Evolutionary conservation across 176 grass and related monocot genomes (phyloP), one percentile per base, ranked within the genome.

Genomic region (Oryza officinalis): DNA sequence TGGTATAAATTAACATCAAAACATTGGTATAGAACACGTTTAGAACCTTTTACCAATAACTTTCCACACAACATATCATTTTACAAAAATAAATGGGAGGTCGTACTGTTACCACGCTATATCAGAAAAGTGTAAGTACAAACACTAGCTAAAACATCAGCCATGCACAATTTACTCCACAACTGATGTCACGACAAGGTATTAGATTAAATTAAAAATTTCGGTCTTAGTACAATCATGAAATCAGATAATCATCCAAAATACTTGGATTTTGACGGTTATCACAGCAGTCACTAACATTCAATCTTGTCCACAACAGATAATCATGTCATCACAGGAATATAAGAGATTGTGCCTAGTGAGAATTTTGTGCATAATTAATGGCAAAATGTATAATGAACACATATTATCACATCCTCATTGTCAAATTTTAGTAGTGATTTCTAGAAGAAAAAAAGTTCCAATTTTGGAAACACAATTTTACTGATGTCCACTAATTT

Each of bases 131-230:
- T 13, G 8, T 54, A 76, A 77, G 12, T 43, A 73, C 20, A 82
- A 66, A 35, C 17, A 86, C 25, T 25, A 84, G 47, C 60, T 26
- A 77, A 65, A 15, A 23, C 12, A 77, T 71, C 32, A 86, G 20
- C 4, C 49, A 72, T 50, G 82, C 20, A 33, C 28, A 81, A 80
- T 27, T 57, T 27, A 20, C n/a, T 63, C 12, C 17, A 69, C 15
- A 85, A 70, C n/a, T 81, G 6, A 80, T 70, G 13, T 1, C 14
- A 3, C 9, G 17, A n/a, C 8, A 65, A 65, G 61, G 43, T 60
- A 33, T 11, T 79, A 61, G 23, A 17, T 83, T 73, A 57, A n/a
- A 37, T 67, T 38, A 25, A 40, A 61, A 69, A 20, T 37, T 27
- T 81, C 20, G 10, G 65, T 22, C 57, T 22, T 22, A 47, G 61